A percentile compares a stretch with the other conserved stretches of the same genome.
Evolutionary conservation across 1,284 basidiomycete genomes (phyloP).

Genomic region (Tilletia walkeri): DNA sequence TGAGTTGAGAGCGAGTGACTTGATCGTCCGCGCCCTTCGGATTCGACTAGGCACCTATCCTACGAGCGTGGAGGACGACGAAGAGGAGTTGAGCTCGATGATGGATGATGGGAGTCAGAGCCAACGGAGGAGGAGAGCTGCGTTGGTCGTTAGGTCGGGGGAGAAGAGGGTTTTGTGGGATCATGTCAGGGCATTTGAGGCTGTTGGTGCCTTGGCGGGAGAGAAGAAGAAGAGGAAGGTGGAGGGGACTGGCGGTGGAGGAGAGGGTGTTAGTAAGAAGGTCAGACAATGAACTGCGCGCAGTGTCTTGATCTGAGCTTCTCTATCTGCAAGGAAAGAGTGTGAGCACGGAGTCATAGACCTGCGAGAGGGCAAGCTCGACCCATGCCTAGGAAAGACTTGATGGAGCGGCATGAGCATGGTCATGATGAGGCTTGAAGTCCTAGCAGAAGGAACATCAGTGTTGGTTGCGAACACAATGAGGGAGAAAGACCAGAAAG

Average conservation of each 20-base stretch:
- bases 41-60: constrained; percentile 30
- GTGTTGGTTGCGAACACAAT: too few species aligned
- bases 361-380: too few species aligned
- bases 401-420: too few species aligned
- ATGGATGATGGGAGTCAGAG: constrained; percentile 38
- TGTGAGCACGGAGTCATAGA: too few species aligned
- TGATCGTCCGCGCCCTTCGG: constrained; percentile 35
- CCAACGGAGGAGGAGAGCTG: constrained; percentile 58
- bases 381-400: too few species aligned
- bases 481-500: too few species aligned
- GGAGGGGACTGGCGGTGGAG: background rate
- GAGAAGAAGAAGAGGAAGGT: constrained; percentile 24
- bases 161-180: constrained; percentile 71
- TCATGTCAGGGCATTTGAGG: constrained; percentile 34
- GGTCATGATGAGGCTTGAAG: too few species aligned
- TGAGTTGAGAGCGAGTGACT: constrained; percentile 24
- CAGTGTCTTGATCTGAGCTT: too few species aligned
- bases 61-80: constrained; percentile 61
- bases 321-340: too few species aligned
- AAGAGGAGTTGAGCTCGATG: constrained; percentile 52
- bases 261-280: background rate
- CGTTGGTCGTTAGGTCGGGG: constrained; percentile 72
- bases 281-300: background rate
- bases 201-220: constrained; percentile 27
- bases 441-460: too few species aligned